Percentiles rank a stretch among this genome's conserved stretches.
These are phyloP conservation scores for Macadamia tetraphylla DNA, from an alignment of 164 flowering plant genomes.

Conservation along the genomic window DNA sequence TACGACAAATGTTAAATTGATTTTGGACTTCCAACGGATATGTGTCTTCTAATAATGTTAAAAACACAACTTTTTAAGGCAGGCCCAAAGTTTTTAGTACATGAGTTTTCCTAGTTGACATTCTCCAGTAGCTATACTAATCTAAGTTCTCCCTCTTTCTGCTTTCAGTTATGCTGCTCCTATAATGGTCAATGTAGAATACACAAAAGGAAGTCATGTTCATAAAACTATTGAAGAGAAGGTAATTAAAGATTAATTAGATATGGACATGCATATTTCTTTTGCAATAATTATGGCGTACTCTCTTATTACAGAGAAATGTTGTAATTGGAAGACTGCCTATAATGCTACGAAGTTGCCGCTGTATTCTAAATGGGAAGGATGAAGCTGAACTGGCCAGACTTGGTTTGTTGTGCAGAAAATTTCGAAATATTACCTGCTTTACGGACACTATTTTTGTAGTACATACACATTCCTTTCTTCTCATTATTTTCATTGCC, in stretches of 20 bases:
- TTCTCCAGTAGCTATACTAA: background rate
- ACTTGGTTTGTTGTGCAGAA: slow-evolving; percentile 41
- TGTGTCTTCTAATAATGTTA: background rate
- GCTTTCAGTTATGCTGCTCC: slow-evolving; percentile 71
- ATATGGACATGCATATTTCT: background rate
- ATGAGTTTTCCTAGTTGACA: background rate
- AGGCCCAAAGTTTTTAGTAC: too few relatives aligned
- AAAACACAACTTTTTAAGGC: too few relatives aligned
- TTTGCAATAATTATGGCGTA: background rate
- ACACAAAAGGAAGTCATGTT: slow-evolving; percentile 32
- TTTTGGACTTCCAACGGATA: too few relatives aligned
- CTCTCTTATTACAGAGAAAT: slow-evolving; percentile 32
- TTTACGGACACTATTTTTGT: background rate
- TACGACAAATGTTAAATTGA: too few relatives aligned
- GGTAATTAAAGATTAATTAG: slow-evolving; percentile 25
- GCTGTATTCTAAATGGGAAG: slow-evolving; percentile 60
- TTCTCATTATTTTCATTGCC: background rate
- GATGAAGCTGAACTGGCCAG: slow-evolving; percentile 88
- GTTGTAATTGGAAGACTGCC: slow-evolving; percentile 78
- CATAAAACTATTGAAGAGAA: slow-evolving; percentile 12
- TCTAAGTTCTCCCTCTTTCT: background rate
- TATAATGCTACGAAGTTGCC: slow-evolving; percentile 80
- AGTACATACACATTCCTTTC: background rate
- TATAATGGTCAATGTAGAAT: slow-evolving; percentile 51
- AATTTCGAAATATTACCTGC: background rate